Conservation (phyloP, 352 stramenopile genomes). For the Pythium monospermum region DNA sequence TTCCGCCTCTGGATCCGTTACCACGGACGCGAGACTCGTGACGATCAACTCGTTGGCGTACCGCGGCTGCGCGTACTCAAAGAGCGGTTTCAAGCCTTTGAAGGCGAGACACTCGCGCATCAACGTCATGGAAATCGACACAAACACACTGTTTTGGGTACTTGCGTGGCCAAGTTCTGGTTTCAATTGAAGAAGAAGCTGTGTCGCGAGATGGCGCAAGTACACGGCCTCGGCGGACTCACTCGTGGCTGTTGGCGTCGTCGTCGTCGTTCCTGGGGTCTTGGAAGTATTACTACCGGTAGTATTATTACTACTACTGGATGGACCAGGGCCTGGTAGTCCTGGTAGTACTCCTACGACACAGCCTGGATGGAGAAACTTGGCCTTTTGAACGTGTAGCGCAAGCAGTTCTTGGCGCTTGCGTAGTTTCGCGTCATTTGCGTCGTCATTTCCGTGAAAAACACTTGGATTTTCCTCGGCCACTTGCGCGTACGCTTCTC, state of each 20-base stretch:
- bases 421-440: constrained; percentile 42
- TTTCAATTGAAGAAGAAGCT: constrained; percentile 60
- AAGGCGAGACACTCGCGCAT: constrained; percentile 57
- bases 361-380: constrained; percentile 69
- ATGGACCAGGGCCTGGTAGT: too few species aligned
- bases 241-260: constrained; percentile 12
- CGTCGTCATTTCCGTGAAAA: constrained; percentile 51
- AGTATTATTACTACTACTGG: too few species aligned
- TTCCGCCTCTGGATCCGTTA: constrained; percentile 3
- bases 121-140: constrained; percentile 62
- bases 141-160: constrained; percentile 53
- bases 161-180: constrained; percentile 51
- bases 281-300: not conserved
- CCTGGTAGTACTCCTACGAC: constrained; percentile 12
- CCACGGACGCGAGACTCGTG: constrained; percentile 27
- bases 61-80: constrained; percentile 60
- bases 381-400: constrained; percentile 47
- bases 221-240: constrained; percentile 53
- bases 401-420: constrained; percentile 55
- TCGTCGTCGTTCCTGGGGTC: not conserved
- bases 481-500: constrained; percentile 64
- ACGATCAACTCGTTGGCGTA: constrained; percentile 69
- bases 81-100: constrained; percentile 60
- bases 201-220: constrained; percentile 57
- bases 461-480: constrained; percentile 48